Percentiles rank a stretch among this genome's conserved stretches.
phyloP scores from a whole-genome alignment of 2,329 filamentous ascomycete genomes.

The Aspergillus sojae region DNA sequence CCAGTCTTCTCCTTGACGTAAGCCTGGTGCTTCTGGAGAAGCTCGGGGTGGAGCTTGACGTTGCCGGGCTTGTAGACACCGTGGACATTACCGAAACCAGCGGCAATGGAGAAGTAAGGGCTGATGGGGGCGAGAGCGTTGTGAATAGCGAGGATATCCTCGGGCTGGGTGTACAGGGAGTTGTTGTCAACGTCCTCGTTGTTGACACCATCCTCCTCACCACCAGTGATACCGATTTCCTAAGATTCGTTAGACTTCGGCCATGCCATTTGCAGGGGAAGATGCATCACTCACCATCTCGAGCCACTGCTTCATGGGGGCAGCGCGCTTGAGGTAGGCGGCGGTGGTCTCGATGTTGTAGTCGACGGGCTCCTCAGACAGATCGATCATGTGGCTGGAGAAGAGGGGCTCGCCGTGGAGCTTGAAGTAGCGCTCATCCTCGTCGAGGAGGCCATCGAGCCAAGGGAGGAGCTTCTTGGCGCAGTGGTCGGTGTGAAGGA shows the following conservation, averaged over 20 bases:
- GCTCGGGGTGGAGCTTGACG: slow-evolving; percentile 93
- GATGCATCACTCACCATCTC: slow-evolving; percentile 74
- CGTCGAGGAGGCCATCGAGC: slow-evolving; percentile 94
- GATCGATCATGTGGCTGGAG: slow-evolving; percentile 97
- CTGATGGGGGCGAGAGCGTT: slow-evolving; percentile 82
- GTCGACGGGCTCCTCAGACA: slow-evolving; percentile 87
- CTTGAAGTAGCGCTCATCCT: slow-evolving; percentile 96
- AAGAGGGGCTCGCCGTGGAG: slow-evolving; percentile 87
- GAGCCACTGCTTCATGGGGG: slow-evolving; percentile 97
- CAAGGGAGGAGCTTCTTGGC: slow-evolving; percentile 99
- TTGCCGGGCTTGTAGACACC: slow-evolving; percentile 99
- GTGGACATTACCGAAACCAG: slow-evolving; percentile 98
- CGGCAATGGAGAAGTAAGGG: slow-evolving; percentile 96
- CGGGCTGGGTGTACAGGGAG: slow-evolving; percentile 95
- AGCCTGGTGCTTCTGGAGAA: slow-evolving; percentile 94
- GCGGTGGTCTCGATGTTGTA: slow-evolving; percentile 92
- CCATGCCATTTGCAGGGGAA: not conserved
- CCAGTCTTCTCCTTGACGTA: slow-evolving; percentile 81
- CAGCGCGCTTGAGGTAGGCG: slow-evolving; percentile 89
- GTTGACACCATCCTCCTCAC: slow-evolving; percentile 98
- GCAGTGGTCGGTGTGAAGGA: slow-evolving; percentile 97
- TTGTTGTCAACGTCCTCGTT: slow-evolving; percentile 97
- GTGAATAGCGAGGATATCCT: slow-evolving; percentile 93
- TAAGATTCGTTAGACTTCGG: slow-evolving; percentile 28
- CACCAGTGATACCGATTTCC: slow-evolving; percentile 92